Evolutionary conservation across 2,329 filamentous ascomycete genomes (phyloP).

Genomic region (Pseudogymnoascus sp.): DNA sequence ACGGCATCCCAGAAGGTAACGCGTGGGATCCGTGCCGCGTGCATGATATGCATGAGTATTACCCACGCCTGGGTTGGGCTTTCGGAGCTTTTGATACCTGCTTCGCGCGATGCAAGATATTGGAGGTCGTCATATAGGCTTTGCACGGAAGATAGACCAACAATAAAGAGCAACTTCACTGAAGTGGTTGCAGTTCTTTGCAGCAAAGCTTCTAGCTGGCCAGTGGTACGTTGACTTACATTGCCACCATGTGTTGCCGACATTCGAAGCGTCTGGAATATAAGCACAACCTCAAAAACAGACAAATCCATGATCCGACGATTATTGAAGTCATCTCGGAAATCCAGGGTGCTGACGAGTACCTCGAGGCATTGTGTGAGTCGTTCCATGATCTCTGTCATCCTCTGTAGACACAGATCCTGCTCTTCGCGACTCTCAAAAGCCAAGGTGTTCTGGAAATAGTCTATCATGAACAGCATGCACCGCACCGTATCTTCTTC

Average conservation of each 20-base stretch:
- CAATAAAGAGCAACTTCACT: conserved; percentile 33
- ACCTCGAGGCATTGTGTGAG: neutral
- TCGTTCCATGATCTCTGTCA: conserved; percentile 20
- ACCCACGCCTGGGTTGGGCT: conserved; percentile 47
- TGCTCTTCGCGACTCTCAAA: conserved; percentile 15
- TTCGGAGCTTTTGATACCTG: conserved; percentile 42
- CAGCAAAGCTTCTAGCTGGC: conserved; percentile 42
- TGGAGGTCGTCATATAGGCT: conserved; percentile 41
- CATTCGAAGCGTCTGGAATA: conserved; percentile 34
- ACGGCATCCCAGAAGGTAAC: conserved; percentile 53
- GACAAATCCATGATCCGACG: conserved; percentile 7
- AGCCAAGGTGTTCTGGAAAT: conserved; percentile 21
- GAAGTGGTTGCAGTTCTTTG: conserved; percentile 33
- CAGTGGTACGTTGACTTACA: conserved; percentile 10
- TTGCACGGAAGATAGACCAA: conserved; percentile 37
- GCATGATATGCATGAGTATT: conserved; percentile 45
- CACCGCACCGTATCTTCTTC: conserved; percentile 12
- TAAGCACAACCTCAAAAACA: conserved; percentile 26
- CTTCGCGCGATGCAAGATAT: conserved; percentile 36
- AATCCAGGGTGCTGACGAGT: neutral
- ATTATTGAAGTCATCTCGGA: conserved; percentile 8
- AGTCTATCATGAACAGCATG: conserved; percentile 22
- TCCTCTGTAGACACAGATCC: conserved; percentile 21
- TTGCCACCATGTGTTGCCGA: conserved; percentile 28
- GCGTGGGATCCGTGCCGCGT: conserved; percentile 40